Evolutionary conservation across 2,329 filamentous ascomycete genomes (phyloP).

Genomic region (Hypoxylon sp.): DNA sequence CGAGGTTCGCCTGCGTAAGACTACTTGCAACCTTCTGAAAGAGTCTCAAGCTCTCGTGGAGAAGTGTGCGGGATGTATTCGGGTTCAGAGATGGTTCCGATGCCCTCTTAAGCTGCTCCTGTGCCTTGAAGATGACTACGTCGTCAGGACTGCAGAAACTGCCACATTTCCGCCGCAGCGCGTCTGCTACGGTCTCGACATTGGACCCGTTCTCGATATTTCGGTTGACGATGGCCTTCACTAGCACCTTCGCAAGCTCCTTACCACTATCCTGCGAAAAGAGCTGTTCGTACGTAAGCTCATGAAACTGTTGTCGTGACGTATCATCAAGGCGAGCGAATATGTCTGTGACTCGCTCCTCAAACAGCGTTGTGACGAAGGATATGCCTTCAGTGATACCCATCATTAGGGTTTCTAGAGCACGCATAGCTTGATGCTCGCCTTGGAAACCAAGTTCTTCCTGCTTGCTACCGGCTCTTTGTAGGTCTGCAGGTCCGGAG

Average conservation of each 20-base stretch:
- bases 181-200: conserved; percentile 96
- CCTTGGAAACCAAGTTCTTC: conserved; percentile 94
- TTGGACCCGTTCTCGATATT: conserved; percentile 98
- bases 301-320: conserved; percentile 77
- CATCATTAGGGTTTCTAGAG: conserved; percentile 85
- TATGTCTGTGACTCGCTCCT: conserved; percentile 92
- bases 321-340: conserved; percentile 80
- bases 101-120: conserved; percentile 92
- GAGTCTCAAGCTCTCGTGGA: conserved; percentile 89
- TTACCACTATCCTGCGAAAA: conserved; percentile 86
- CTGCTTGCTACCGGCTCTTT: conserved; percentile 82
- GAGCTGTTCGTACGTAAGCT: conserved; percentile 88
- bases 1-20: conserved; percentile 84
- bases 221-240: conserved; percentile 97
- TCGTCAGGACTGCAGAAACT: conserved; percentile 98
- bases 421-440: conserved; percentile 92
- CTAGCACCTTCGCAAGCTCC: conserved; percentile 91
- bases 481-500: conserved; percentile 89
- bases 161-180: conserved; percentile 90
- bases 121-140: conserved; percentile 97
- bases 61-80: conserved; percentile 81
- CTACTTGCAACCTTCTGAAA: conserved; percentile 91
- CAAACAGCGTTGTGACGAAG: conserved; percentile 94
- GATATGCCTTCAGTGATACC: conserved; percentile 97
- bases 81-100: conserved; percentile 82